Percentiles rank a stretch among this genome's conserved stretches.
Conservation (phyloP, 1,139 yeast species). For the Trichomonascaceae sp. region DNA sequence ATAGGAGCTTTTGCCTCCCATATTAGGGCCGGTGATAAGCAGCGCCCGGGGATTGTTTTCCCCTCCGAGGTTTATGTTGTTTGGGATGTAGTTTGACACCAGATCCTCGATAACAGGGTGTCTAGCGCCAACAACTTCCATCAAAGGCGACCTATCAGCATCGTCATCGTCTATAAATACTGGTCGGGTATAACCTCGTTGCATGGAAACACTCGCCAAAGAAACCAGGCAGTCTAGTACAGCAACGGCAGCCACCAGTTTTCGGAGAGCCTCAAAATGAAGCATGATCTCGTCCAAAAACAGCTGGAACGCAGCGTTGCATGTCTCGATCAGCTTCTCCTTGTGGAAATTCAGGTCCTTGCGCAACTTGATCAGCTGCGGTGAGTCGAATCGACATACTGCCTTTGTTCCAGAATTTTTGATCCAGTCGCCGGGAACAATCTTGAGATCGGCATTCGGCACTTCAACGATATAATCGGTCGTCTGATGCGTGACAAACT, state of each 20-base stretch:
- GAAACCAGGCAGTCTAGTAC: conserved; percentile 66
- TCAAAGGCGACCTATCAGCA: conserved; percentile 24
- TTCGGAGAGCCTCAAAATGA: conserved; percentile 39
- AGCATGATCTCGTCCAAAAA: conserved; percentile 36
- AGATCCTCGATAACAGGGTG: conserved; percentile 69
- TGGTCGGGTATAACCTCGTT: conserved; percentile 44
- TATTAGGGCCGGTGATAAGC: conserved; percentile 61
- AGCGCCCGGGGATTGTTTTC: conserved; percentile 31
- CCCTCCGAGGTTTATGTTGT: conserved; percentile 41
- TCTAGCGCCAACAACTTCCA: conserved; percentile 47
- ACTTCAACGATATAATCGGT: conserved; percentile 52
- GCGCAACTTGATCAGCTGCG: conserved; percentile 38
- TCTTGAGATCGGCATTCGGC: conserved; percentile 41
- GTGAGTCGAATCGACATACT: conserved; percentile 62
- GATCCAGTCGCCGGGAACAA: conserved; percentile 62
- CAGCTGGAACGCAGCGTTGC: conserved; percentile 41
- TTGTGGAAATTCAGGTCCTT: conserved; percentile 47
- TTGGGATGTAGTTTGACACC: conserved; percentile 47
- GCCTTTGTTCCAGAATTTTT: conserved; percentile 60
- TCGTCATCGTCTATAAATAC: conserved; percentile 30
- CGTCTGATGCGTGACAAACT: conserved; percentile 48
- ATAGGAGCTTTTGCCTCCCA: conserved; percentile 69
- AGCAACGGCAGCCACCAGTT: conserved; percentile 41
- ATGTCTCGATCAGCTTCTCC: conserved; percentile 42
- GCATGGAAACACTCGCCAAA: conserved; percentile 47